phyloP scores from a whole-genome alignment of 805 yeast genomes.

The Yarrowia phangngaensis region DNA sequence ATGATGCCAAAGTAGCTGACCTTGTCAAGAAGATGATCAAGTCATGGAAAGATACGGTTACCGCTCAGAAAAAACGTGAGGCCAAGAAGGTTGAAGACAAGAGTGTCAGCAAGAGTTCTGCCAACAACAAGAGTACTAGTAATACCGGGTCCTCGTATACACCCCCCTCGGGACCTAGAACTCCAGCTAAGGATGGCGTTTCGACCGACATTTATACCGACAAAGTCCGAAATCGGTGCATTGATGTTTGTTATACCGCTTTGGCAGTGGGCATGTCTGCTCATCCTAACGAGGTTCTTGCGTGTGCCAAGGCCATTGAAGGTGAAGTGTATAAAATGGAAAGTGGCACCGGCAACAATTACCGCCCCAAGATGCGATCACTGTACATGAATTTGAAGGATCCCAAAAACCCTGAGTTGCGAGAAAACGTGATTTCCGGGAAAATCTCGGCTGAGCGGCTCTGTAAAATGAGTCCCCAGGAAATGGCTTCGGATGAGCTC shows the following conservation, averaged over 20 bases:
- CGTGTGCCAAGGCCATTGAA: conserved; percentile 69
- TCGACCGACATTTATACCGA: conserved; percentile 66
- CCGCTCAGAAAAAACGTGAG: conserved; percentile 38
- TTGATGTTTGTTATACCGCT: conserved; percentile 82
- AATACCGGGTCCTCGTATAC: conserved; percentile 39
- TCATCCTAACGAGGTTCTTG: conserved; percentile 57
- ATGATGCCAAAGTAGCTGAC: conserved; percentile 55
- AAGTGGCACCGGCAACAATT: conserved; percentile 47
- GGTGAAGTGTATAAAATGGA: conserved; percentile 60
- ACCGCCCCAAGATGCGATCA: conserved; percentile 68
- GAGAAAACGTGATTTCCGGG: conserved; percentile 64
- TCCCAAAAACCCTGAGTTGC: conserved; percentile 80
- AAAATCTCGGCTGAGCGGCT: conserved; percentile 62
- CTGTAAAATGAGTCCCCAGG: conserved; percentile 83
- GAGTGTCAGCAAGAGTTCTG: conserved; percentile 25
- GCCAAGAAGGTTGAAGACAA: conserved; percentile 28
- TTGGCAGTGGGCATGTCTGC: conserved; percentile 72
- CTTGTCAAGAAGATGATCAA: conserved; percentile 79
- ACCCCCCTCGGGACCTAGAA: conserved; percentile 57
- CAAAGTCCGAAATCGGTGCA: conserved; percentile 76
- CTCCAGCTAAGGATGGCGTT: conserved; percentile 75
- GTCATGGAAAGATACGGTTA: conserved; percentile 86
- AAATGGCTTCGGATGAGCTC: conserved; percentile 89
- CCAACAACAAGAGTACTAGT: conserved; percentile 8
- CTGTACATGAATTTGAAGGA: conserved; percentile 83